A percentile compares a stretch with the other conserved stretches of the same genome.
Evolutionary conservation across 1,284 basidiomycete species (phyloP).

Genomic region (Pseudozyma sp.): DNA sequence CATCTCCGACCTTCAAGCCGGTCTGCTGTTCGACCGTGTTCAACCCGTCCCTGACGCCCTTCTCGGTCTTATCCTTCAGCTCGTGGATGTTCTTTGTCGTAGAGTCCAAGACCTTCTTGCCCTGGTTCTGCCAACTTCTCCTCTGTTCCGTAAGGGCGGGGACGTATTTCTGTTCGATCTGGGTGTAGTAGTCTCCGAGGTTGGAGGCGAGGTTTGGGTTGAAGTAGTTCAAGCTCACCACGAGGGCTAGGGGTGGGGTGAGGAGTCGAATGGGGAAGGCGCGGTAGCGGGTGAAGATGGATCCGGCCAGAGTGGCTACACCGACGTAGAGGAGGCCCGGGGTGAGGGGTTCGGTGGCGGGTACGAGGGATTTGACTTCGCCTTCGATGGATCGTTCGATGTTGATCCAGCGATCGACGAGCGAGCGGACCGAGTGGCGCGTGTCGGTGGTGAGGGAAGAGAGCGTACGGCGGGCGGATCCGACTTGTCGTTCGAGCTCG

Average conservation of each 20-base stretch:
- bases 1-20: constrained; percentile 52
- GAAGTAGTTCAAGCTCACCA: constrained; percentile 65
- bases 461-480: constrained; percentile 45
- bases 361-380: constrained; percentile 82
- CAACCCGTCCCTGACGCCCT: constrained; percentile 41
- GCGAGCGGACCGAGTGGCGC: constrained; percentile 26
- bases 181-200: constrained; percentile 55
- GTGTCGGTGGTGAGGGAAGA: constrained; percentile 41
- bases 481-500: constrained; percentile 62
- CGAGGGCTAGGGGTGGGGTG: constrained; percentile 58
- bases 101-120: constrained; percentile 9
- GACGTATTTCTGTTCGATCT: constrained; percentile 44
- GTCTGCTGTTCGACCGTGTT: constrained; percentile 55
- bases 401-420: constrained; percentile 57
- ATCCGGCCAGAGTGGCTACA: constrained; percentile 85
- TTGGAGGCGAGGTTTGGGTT: constrained; percentile 64
- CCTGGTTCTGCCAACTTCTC: constrained; percentile 8
- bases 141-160: constrained; percentile 54
- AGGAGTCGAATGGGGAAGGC: constrained; percentile 65
- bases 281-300: constrained; percentile 84
- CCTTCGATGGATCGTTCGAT: constrained; percentile 62
- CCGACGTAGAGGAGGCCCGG: constrained; percentile 79
- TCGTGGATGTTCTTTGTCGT: constrained; percentile 38
- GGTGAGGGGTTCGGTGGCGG: constrained; percentile 82
- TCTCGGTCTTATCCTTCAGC: constrained; percentile 38